Evolutionary conservation across 805 yeast species (phyloP).

Genomic region (Candida patagonica): DNA sequence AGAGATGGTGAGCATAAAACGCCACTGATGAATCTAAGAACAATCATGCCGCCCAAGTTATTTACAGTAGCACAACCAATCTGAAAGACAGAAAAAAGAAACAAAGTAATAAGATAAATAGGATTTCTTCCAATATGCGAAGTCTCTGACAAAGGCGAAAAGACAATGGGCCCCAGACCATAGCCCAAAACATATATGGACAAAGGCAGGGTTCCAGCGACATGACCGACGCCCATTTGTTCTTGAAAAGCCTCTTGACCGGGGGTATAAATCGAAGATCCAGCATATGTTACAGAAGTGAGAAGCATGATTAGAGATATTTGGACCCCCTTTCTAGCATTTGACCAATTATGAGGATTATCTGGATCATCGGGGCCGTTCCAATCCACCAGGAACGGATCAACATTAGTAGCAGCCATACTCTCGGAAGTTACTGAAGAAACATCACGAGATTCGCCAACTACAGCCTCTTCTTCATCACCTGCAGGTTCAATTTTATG

Average conservation of each 20-base stretch:
- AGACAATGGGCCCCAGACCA: conserved; percentile 55
- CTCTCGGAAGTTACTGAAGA: background rate
- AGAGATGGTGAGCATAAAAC: conserved; percentile 47
- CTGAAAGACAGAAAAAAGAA: conserved; percentile 42
- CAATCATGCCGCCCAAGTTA: conserved; percentile 42
- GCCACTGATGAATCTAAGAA: conserved; percentile 46
- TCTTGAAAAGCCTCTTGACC: conserved; percentile 34
- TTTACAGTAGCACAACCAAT: conserved; percentile 45
- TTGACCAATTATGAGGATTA: conserved; percentile 51
- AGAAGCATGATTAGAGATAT: conserved; percentile 34
- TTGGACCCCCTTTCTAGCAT: conserved; percentile 31
- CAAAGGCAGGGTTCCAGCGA: conserved; percentile 42
- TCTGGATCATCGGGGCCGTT: conserved; percentile 25
- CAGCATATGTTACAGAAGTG: conserved; percentile 47
- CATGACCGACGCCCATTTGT: conserved; percentile 37
- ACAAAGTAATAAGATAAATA: conserved; percentile 37
- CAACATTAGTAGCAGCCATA: conserved; percentile 3
- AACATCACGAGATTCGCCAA: background rate
- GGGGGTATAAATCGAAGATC: conserved; percentile 51
- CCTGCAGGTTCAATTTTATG: background rate
- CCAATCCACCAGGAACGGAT: conserved; percentile 25
- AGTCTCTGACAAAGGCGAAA: conserved; percentile 51
- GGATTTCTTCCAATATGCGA: conserved; percentile 39
- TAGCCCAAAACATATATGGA: conserved; percentile 58
- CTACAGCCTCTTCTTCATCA: background rate